phyloP scores from a whole-genome alignment of 148 eudicot species.

The Rhododendron williamsianum region DNA sequence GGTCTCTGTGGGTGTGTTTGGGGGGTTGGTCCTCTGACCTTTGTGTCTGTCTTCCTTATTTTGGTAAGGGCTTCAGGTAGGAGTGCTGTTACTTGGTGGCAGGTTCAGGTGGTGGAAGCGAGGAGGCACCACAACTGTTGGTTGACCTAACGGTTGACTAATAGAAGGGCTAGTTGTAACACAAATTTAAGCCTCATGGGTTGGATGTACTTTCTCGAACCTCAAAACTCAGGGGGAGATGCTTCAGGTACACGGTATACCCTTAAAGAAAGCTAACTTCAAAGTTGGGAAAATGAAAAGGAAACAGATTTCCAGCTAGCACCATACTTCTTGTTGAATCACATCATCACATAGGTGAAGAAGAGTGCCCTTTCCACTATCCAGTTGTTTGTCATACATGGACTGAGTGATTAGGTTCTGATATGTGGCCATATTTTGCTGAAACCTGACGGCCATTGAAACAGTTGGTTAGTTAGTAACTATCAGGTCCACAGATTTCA shows the following conservation, averaged over 20 bases:
- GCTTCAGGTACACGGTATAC: background rate
- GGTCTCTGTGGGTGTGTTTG: too few relatives aligned
- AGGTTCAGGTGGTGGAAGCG: background rate
- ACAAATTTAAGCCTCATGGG: background rate
- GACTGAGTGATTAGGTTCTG: conserved; percentile 87
- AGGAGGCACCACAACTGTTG: background rate
- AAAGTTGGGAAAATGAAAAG: background rate
- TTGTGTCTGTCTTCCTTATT: too few relatives aligned
- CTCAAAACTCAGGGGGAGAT: background rate
- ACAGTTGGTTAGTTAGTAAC: background rate
- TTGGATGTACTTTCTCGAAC: background rate
- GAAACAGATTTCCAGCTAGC: background rate
- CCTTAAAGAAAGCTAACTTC: background rate
- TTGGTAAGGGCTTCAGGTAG: background rate
- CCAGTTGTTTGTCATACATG: conserved; percentile 97
- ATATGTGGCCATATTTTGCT: conserved; percentile 78
- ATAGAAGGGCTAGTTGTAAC: background rate
- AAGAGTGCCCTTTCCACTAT: conserved; percentile 97
- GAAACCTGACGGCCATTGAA: conserved; percentile 53
- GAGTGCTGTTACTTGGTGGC: background rate
- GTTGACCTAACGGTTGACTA: background rate
- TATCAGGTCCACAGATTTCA: background rate
- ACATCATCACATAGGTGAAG: conserved; percentile 71
- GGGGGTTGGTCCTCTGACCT: too few relatives aligned
- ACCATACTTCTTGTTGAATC: conserved; percentile 60